A percentile compares a stretch with the other conserved stretches of the same genome.
These are phyloP conservation scores for Aeschynomene evenia DNA, from an alignment of 306 rosid species.

Conservation along the genomic window DNA sequence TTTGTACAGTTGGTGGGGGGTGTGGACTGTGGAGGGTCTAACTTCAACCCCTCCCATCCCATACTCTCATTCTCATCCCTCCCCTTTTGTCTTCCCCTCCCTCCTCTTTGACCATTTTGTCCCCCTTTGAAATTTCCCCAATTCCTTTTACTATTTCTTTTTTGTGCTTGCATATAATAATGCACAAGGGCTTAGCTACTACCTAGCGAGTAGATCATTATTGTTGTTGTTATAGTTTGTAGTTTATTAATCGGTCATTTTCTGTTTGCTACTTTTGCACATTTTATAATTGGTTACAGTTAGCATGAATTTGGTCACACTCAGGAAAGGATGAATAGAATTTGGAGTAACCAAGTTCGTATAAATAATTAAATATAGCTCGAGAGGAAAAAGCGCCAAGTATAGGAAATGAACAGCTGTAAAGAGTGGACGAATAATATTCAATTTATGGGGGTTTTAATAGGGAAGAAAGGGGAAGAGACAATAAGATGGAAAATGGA, in stretches of 20 bases:
- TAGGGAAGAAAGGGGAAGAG: constrained; percentile 9
- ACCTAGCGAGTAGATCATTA: no score
- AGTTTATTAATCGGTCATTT: neutral
- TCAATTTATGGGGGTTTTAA: neutral
- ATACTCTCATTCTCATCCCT: no score
- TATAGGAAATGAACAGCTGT: constrained; percentile 27
- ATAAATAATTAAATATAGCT: neutral
- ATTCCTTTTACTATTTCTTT: neutral
- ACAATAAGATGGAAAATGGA: neutral
- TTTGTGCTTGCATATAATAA: neutral
- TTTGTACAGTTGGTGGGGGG: constrained; percentile 48
- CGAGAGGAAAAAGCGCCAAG: neutral
- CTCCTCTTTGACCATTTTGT: constrained; percentile 39
- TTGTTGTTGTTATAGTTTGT: no score
- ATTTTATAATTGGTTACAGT: neutral
- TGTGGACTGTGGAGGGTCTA: constrained; percentile 27
- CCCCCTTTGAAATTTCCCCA: constrained; percentile 38
- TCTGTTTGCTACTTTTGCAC: constrained; percentile 8
- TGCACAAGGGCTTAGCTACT: neutral
- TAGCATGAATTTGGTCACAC: neutral
- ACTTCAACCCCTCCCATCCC: no score
- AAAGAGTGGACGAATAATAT: neutral
- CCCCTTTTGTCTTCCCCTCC: constrained; percentile 37
- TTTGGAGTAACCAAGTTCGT: neutral
- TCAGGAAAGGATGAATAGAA: constrained; percentile 3